Percentiles rank a stretch among this genome's conserved stretches.
These are phyloP conservation scores for Obba rivulosa DNA, from an alignment of 768 basidiomycete genomes.

Conservation along the genomic window DNA sequence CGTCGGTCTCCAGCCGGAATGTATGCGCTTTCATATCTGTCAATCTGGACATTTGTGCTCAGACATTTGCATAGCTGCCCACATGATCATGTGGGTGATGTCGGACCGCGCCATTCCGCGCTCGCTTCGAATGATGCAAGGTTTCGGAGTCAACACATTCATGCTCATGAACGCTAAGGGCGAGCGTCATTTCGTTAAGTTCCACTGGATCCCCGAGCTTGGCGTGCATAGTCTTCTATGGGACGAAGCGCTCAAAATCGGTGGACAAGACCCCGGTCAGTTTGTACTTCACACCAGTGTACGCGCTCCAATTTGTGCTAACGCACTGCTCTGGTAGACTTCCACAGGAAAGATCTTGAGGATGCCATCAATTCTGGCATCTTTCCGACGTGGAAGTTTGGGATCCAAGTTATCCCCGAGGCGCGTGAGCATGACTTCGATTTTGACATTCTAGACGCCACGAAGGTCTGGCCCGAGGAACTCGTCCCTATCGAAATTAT, in stretches of 20 bases:
- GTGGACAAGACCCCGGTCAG: conserved; percentile 73
- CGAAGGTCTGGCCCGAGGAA: conserved; percentile 84
- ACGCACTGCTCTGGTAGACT: conserved; percentile 40
- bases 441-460: conserved; percentile 84
- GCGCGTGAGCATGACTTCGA: conserved; percentile 75
- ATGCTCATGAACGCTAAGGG: conserved; percentile 63
- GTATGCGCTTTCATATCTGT: conserved; percentile 23
- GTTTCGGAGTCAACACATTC: conserved; percentile 83
- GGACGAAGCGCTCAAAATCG: conserved; percentile 86
- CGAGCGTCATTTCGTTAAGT: conserved; percentile 80
- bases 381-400: conserved; percentile 75
- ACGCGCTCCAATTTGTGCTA: not conserved
- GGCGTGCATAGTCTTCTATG: conserved; percentile 81
- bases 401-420: conserved; percentile 68
- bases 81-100: conserved; percentile 83
- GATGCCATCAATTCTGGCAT: conserved; percentile 75
- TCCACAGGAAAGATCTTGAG: conserved; percentile 80
- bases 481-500: conserved; percentile 71
- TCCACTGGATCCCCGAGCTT: conserved; percentile 77
- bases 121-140: conserved; percentile 87
- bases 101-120: conserved; percentile 83
- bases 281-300: not conserved
- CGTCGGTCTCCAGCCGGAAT: conserved; percentile 63
- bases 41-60: conserved; percentile 2
- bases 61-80: conserved; percentile 38